Evolutionary conservation across 306 rosid genomes (phyloP).

Genomic region (Fragaria vesca): DNA sequence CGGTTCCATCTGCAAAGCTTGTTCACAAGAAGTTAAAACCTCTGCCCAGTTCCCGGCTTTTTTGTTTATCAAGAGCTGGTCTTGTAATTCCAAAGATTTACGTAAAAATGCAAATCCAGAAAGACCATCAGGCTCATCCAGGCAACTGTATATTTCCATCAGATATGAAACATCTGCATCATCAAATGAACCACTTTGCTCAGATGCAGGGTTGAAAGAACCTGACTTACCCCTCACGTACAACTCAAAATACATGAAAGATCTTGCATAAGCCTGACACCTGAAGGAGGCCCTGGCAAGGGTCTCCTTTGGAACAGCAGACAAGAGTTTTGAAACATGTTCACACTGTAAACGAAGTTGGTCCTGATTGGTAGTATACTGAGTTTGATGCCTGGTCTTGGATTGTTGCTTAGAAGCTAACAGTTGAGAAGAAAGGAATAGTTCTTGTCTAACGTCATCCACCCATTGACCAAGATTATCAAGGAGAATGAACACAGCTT

Average conservation of each 20-base stretch:
- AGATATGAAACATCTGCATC: slow-evolving; percentile 85
- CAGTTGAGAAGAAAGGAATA: slow-evolving; percentile 53
- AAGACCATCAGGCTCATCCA: slow-evolving; percentile 96
- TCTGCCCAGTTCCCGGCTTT: slow-evolving; percentile 96
- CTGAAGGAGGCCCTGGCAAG: slow-evolving; percentile 92
- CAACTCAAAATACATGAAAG: slow-evolving; percentile 92
- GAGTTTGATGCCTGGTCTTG: slow-evolving; percentile 58
- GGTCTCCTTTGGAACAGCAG: slow-evolving; percentile 78
- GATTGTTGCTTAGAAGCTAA: slow-evolving; percentile 60
- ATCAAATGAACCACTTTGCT: slow-evolving; percentile 76
- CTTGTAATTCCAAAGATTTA: slow-evolving; percentile 74
- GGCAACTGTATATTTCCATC: slow-evolving; percentile 87
- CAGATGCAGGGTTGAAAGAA: slow-evolving; percentile 97
- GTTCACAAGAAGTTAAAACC: slow-evolving; percentile 90
- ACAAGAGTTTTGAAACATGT: slow-evolving; percentile 82
- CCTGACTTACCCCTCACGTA: slow-evolving; percentile 80
- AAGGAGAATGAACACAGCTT: slow-evolving; percentile 94
- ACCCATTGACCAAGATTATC: slow-evolving; percentile 98
- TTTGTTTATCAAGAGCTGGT: slow-evolving; percentile 84
- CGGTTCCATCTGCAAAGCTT: slow-evolving; percentile 96
- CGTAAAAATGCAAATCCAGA: slow-evolving; percentile 81
- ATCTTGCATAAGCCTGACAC: slow-evolving; percentile 96
- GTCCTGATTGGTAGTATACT: slow-evolving; percentile 50
- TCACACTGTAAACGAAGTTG: slow-evolving; percentile 75
- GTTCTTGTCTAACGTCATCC: slow-evolving; percentile 85